Evolutionary conservation across 2,329 filamentous ascomycete species (phyloP).

Genomic region (Colletotrichum zoysiae): DNA sequence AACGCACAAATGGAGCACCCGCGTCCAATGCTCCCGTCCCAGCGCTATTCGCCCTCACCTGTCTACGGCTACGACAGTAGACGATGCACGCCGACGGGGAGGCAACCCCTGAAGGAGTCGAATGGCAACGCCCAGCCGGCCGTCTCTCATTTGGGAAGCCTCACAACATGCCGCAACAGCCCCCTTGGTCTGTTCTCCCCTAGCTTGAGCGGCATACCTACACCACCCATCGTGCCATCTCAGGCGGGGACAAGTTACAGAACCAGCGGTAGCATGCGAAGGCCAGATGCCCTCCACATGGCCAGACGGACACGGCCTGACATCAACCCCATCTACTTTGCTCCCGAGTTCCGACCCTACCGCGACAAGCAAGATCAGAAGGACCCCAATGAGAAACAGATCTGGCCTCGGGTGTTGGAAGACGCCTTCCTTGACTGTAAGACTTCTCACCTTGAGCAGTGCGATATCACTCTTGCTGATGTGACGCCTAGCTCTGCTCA

Average conservation of each 20-base stretch:
- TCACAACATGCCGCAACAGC: slow-evolving; percentile 59
- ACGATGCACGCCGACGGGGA: slow-evolving; percentile 53
- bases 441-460: slow-evolving; percentile 43
- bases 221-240: slow-evolving; percentile 62
- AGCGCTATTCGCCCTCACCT: slow-evolving; percentile 61
- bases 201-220: slow-evolving; percentile 62
- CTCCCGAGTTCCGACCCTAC: slow-evolving; percentile 74
- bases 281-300: slow-evolving; percentile 46
- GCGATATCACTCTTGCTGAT: slow-evolving; percentile 10
- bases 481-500: slow-evolving; percentile 64
- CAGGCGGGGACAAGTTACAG: slow-evolving; percentile 57
- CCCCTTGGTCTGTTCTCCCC: slow-evolving; percentile 58
- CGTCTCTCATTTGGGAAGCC: slow-evolving; percentile 44
- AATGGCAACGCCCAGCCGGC: slow-evolving; percentile 63
- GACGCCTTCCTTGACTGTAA: slow-evolving; percentile 76
- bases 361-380: slow-evolving; percentile 74
- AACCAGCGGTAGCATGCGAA: slow-evolving; percentile 49
- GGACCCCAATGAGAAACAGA: slow-evolving; percentile 70
- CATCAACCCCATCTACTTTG: slow-evolving; percentile 72
- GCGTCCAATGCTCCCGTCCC: slow-evolving; percentile 63
- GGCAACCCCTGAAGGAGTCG: slow-evolving; percentile 65
- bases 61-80: slow-evolving; percentile 62
- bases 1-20: slow-evolving; percentile 47
- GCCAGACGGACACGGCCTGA: slow-evolving; percentile 52
- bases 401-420: slow-evolving; percentile 73